A percentile compares a stretch with the other conserved stretches of the same genome.
Conservation (phyloP, 1,284 basidiomycete genomes). For the Rhodotorula sp. region DNA sequence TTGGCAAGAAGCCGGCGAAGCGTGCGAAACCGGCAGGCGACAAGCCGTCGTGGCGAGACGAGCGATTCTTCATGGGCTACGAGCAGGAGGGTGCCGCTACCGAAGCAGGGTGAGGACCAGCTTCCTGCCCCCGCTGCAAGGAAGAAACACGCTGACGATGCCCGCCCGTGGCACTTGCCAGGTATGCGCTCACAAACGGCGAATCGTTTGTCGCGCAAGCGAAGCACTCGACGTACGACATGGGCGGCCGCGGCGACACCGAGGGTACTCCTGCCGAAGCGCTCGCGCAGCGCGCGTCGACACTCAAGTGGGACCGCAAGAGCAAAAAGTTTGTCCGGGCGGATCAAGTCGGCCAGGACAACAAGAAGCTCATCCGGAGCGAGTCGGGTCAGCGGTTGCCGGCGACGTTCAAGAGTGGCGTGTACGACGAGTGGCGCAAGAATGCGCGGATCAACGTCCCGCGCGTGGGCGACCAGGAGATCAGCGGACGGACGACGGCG, state of each 20-base stretch:
- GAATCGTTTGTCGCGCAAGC: constrained; percentile 79
- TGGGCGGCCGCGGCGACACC: constrained; percentile 70
- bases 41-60: constrained; percentile 62
- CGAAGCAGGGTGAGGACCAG: constrained; percentile 73
- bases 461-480: constrained; percentile 74
- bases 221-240: constrained; percentile 72
- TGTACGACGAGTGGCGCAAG: constrained; percentile 92
- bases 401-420: constrained; percentile 85
- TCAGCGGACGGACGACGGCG: constrained; percentile 31
- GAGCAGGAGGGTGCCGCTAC: constrained; percentile 78
- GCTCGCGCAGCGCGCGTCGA: constrained; percentile 64
- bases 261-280: constrained; percentile 55
- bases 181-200: constrained; percentile 81
- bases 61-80: constrained; percentile 87
- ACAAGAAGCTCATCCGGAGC: constrained; percentile 88
- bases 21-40: constrained; percentile 28
- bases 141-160: neutral
- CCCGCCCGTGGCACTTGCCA: constrained; percentile 47
- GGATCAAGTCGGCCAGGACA: constrained; percentile 80
- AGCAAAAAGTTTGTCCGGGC: constrained; percentile 93
- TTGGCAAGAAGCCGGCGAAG: constrained; percentile 60
- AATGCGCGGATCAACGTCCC: constrained; percentile 71
- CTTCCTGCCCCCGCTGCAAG: too few species aligned
- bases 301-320: constrained; percentile 87
- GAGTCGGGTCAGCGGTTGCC: constrained; percentile 92